A percentile compares a stretch with the other conserved stretches of the same genome.
phyloP scores from a whole-genome alignment of 2,329 filamentous ascomycete genomes.

The Xylariaceae sp. region DNA sequence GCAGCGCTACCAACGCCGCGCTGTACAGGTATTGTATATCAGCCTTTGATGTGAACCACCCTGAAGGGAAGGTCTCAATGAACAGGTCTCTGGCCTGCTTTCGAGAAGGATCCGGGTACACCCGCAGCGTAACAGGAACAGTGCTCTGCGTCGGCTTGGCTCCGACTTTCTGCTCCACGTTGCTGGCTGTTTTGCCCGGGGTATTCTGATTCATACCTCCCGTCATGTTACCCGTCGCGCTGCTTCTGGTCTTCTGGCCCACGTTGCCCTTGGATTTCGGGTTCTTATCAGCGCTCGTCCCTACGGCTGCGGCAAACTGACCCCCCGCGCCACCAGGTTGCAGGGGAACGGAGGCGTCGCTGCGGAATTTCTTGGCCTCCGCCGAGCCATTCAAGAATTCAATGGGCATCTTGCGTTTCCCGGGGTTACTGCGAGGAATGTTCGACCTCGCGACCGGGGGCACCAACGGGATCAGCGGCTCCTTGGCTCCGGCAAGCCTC shows the following conservation, averaged over 20 bases:
- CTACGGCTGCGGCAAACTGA: slow-evolving; percentile 17
- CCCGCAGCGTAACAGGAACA: background rate
- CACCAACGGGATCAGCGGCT: slow-evolving; percentile 24
- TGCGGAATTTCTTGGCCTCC: slow-evolving; percentile 17
- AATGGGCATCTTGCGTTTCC: slow-evolving; percentile 32
- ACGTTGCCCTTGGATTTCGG: background rate
- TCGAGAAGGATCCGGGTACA: background rate
- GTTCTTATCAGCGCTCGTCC: background rate
- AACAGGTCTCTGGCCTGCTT: background rate
- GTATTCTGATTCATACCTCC: background rate
- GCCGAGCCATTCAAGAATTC: slow-evolving; percentile 21
- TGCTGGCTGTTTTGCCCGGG: too few relatives aligned
- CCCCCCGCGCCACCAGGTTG: slow-evolving; percentile 16
- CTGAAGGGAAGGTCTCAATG: background rate
- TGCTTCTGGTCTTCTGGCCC: background rate
- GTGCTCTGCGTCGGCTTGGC: background rate
- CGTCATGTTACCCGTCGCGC: background rate
- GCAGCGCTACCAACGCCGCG: background rate
- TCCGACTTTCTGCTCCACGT: background rate
- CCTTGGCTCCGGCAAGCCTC: background rate
- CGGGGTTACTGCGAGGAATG: slow-evolving; percentile 28
- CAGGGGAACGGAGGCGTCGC: background rate
- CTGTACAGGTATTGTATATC: background rate
- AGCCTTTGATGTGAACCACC: background rate
- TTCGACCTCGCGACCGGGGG: slow-evolving; percentile 19